Evolutionary conservation across 202 grass and related monocot genomes (phyloP), one percentile per base, ranked within the genome.

Genomic region (Cymbopogon flexuosus): DNA sequence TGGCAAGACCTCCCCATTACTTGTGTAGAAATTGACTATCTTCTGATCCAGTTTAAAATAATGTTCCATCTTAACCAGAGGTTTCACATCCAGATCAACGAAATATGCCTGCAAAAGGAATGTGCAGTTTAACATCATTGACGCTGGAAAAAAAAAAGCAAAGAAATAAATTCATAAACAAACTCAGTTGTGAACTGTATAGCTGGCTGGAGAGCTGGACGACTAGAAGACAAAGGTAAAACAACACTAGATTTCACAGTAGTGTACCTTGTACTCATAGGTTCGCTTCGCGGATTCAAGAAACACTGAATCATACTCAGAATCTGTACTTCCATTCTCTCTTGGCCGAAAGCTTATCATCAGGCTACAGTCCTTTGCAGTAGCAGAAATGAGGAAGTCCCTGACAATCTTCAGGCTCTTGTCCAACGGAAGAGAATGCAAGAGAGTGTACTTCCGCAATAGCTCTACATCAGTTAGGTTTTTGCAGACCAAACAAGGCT

Each of bases 301-400:
- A 86, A 58, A 78, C 33, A 93, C 69, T 3, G 90, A 91, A 88
- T 90, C 81, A 81, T 85, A 91, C 76, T 77, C 76, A 14, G 79
- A 87, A 84, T 58, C 65, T 65, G 60, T 8, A 56, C 14, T 78
- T 52, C 68, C 80, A 78, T 73, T 57, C 29, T 91, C 65, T 75
- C 76, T 87, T 82, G 88, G 87, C 47, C 74, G 87, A 83, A 98
- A 95, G 65, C 87, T 87, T 54, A 98, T 84, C 90, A 98, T 95
- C 75, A 98, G 51, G 83, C 96, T 95, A 84, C 96, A 98, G 62
- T 98, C 92, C 79, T 98, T 98, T 49, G 84, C 86, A 6, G 96
- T 98, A 62, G 84, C 84, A 72, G 96, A 87, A 73, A 95, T 89
- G 42, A 98, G 87, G 13, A 91, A 98, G 54, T 95, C 82, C 79